Conservation (phyloP, 257 asterid genomes). For the Ajuga chamaepitys region DNA sequence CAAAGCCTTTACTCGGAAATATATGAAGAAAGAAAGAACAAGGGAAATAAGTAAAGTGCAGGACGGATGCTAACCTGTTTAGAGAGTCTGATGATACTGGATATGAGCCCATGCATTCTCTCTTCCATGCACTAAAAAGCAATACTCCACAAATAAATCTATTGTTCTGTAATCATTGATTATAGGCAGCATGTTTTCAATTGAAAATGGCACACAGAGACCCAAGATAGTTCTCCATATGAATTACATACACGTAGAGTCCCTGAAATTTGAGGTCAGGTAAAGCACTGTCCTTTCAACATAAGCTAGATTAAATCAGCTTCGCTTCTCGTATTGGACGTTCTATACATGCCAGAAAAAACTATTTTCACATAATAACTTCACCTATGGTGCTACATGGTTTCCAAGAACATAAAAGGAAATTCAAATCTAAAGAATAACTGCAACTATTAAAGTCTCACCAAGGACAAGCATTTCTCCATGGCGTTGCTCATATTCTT, state of each 20-base stretch:
- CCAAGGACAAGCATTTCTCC: slow-evolving; percentile 78
- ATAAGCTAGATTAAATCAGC: background rate
- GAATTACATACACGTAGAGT: too few species aligned
- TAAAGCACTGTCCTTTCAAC: too few species aligned
- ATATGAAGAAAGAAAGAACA: background rate
- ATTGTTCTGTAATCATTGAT: slow-evolving; percentile 5
- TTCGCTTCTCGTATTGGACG: background rate
- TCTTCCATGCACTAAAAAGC: slow-evolving; percentile 79
- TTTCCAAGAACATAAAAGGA: slow-evolving; percentile 3
- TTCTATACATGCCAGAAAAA: background rate
- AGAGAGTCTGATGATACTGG: slow-evolving; percentile 64
- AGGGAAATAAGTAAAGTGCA: too few species aligned
- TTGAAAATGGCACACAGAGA: background rate
- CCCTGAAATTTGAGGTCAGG: too few species aligned
- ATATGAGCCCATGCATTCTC: slow-evolving; percentile 78
- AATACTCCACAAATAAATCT: slow-evolving; percentile 14
- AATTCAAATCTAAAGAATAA: slow-evolving; percentile 10
- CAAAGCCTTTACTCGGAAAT: background rate
- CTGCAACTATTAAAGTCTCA: slow-evolving; percentile 30
- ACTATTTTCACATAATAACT: background rate
- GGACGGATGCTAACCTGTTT: slow-evolving; percentile 52
- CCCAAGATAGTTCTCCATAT: too few species aligned
- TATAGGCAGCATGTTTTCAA: background rate
- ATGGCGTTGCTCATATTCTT: slow-evolving; percentile 75
- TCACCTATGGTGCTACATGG: background rate